These are phyloP conservation scores for Kwoniella heveanensis DNA, from an alignment of 768 basidiomycete species.

Conservation along the genomic window DNA sequence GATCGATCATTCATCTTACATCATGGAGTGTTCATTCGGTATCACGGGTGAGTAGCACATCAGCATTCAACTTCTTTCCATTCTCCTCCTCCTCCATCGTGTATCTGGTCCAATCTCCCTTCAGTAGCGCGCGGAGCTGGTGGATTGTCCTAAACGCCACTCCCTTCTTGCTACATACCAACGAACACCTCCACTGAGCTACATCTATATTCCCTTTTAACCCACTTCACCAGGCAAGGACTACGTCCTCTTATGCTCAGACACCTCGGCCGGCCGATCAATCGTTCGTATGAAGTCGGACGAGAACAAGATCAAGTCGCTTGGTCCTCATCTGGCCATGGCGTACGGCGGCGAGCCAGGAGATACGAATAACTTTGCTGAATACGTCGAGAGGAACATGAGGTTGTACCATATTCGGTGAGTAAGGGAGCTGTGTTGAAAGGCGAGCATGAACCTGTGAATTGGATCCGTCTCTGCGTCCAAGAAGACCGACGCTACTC, in stretches of 20 bases:
- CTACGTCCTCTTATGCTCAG: slow-evolving; percentile 88
- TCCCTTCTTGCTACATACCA: neutral
- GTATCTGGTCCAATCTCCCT: too few species aligned
- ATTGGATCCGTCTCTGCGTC: too few species aligned
- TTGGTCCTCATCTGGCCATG: slow-evolving; percentile 91
- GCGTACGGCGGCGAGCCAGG: slow-evolving; percentile 94
- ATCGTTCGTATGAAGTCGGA: slow-evolving; percentile 97
- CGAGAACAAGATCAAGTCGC: slow-evolving; percentile 92
- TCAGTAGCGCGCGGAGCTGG: too few species aligned
- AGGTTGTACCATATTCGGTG: slow-evolving; percentile 90
- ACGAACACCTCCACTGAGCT: too few species aligned
- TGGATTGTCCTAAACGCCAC: too few species aligned
- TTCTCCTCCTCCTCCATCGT: neutral
- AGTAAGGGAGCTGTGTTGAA: slow-evolving; percentile 28
- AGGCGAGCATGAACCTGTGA: too few species aligned
- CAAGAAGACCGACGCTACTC: too few species aligned
- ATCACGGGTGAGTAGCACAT: slow-evolving; percentile 60
- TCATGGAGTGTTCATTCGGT: slow-evolving; percentile 89
- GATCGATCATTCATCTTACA: too few species aligned
- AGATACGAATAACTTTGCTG: slow-evolving; percentile 94
- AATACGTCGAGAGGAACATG: slow-evolving; percentile 93
- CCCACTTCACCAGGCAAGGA: slow-evolving; percentile 70
- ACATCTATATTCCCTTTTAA: too few species aligned
- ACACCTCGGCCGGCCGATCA: slow-evolving; percentile 83
- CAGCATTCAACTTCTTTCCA: neutral